Evolutionary conservation across 257 asterid genomes (phyloP).

Genomic region (Ehretia macrophylla): DNA sequence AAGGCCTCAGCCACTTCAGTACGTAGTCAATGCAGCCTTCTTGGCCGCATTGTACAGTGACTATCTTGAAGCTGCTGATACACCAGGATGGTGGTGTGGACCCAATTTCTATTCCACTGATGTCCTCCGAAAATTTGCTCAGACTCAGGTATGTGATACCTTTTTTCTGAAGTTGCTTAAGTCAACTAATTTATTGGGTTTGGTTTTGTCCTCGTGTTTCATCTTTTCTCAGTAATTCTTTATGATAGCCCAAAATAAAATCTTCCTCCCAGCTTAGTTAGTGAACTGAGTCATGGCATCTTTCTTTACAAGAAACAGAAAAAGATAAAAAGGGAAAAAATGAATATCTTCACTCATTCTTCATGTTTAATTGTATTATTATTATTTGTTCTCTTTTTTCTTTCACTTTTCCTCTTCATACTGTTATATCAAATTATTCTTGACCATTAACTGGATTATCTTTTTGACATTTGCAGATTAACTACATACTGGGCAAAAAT

Average conservation of each 20-base stretch:
- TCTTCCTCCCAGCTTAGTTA: too few species aligned
- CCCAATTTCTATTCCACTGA: constrained; percentile 82
- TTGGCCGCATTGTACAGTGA: constrained; percentile 80
- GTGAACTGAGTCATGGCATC: too few species aligned
- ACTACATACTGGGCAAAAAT: constrained; percentile 85
- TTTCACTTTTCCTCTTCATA: too few species aligned
- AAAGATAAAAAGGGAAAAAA: too few species aligned
- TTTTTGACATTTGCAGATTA: constrained; percentile 38
- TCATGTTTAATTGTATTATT: too few species aligned
- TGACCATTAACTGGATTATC: neutral
- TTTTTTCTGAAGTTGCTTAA: neutral
- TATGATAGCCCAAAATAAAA: too few species aligned
- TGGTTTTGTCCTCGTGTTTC: neutral
- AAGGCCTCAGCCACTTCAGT: constrained; percentile 94
- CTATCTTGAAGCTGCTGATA: constrained; percentile 84
- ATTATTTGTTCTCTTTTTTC: too few species aligned
- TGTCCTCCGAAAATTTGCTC: constrained; percentile 73
- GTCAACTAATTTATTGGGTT: neutral
- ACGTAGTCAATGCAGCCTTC: constrained; percentile 86
- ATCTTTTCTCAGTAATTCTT: neutral
- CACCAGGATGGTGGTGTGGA: constrained; percentile 98
- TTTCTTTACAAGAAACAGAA: too few species aligned
- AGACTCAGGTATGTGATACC: constrained; percentile 63
- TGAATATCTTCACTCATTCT: too few species aligned
- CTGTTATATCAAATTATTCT: too few species aligned